A percentile compares a stretch with the other conserved stretches of the same genome.
Conservation (phyloP, 805 yeast genomes). For the Nakazawaea molendinolei region DNA sequence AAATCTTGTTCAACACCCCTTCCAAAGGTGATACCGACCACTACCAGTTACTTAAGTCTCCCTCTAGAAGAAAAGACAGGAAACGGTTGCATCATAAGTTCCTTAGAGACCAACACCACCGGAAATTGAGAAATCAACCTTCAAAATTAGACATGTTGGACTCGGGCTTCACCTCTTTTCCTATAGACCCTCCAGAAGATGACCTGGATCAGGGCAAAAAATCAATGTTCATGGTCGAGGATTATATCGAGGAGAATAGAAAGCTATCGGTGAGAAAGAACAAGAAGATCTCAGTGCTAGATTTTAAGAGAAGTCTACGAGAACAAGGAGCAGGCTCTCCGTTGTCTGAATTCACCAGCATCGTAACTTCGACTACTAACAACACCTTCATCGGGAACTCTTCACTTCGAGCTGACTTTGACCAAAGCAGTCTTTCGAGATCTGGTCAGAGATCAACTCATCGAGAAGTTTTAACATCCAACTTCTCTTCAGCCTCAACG, state of each 20-base stretch:
- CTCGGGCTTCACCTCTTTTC: conserved; percentile 11
- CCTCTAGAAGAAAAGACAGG: not conserved
- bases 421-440: no score
- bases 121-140: conserved; percentile 6
- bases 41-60: not conserved
- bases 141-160: conserved; percentile 12
- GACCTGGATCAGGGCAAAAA: not conserved
- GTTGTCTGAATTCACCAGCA: no score
- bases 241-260: conserved; percentile 10
- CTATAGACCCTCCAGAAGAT: conserved; percentile 7
- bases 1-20: conserved; percentile 9
- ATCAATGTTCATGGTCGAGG: conserved; percentile 10
- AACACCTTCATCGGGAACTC: no score
- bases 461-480: not conserved
- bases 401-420: no score
- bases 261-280: not conserved
- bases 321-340: no score
- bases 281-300: conserved; percentile 9
- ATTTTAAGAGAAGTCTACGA: conserved; percentile 7
- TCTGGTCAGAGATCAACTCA: conserved; percentile 1
- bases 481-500: conserved; percentile 1
- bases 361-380: no score
- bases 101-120: no score
- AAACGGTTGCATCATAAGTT: no score
- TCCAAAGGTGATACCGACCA: conserved; percentile 1